Base-by-base conservation (phyloP, 2,329 filamentous ascomycete genomes). In the Aspergillus spinulosporus region DNA sequence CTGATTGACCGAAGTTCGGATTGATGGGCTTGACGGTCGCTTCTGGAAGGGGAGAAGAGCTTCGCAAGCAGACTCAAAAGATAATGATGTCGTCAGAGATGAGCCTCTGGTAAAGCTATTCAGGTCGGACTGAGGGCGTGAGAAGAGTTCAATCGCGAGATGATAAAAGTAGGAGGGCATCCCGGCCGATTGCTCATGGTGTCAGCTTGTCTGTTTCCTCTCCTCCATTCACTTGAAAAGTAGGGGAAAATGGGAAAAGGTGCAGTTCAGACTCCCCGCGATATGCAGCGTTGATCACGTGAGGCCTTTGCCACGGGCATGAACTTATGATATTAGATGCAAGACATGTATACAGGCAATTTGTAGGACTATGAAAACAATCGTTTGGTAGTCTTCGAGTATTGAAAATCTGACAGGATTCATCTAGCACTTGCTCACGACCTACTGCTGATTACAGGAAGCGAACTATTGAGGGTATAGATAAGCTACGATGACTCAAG, bases 121-220 rank as follows among this genome's bases (percentile, higher is more conserved):
- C 15, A 59, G 52, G 52, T 58, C 58, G 45, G 62, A 55, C 48
- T 64, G 60, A 44, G 62, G 57, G 45, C 68, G 74, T 60, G 77
- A 69, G 64, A 84, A 79, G 14, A 87, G 72, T 78, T 87, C 84
- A 64, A 87, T 77, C 61, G 77, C 77, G 57, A 88, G 69, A 65
- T 87, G 83, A 66, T 84, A 88, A 70, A 86, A 86, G 70, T 85
- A 86, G 49, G 81, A 79, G 69, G 81, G 81, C 82, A 84, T 84
- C 62, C 76, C 74, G 74, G 62, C 64, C 58, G 63, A 68, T 65
- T 40, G 54, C 60, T 72, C 66, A 67, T 64, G 64, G 66, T 59
- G 48, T 58, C 60, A 42, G 11, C 46, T 59, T 39, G 49, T 46
- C 50, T 15, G 36, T 49, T 36, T 39, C 31, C 43, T 50, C 37